phyloP scores from a whole-genome alignment of 164 flowering plant species.

The Macadamia integrifolia region DNA sequence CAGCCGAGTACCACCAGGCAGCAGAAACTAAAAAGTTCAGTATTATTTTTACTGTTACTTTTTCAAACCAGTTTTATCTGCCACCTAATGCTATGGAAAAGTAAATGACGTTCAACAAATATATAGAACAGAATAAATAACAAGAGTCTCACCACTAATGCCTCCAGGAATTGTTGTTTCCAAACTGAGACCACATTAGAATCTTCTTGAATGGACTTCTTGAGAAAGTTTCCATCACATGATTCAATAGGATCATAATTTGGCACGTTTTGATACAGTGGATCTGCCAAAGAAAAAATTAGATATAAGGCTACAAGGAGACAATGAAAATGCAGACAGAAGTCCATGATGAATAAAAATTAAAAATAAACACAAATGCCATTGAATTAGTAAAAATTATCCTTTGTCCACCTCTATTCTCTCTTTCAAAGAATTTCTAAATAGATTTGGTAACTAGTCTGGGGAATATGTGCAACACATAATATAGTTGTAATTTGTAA shows the following conservation, averaged over 20 bases:
- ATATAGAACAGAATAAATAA: neutral
- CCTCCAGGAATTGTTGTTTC: slow-evolving; percentile 75
- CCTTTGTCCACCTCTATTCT: neutral
- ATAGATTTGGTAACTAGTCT: too few species aligned
- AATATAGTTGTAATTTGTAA: too few species aligned
- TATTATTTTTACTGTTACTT: neutral
- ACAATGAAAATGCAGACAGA: neutral
- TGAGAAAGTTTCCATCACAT: slow-evolving; percentile 21
- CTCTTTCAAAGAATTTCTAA: too few species aligned
- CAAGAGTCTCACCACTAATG: slow-evolving; percentile 39
- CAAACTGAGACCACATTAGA: slow-evolving; percentile 39
- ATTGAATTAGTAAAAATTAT: neutral
- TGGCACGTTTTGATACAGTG: slow-evolving; percentile 38
- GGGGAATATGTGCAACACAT: too few species aligned
- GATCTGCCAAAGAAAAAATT: slow-evolving; percentile 26
- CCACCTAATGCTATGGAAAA: too few species aligned
- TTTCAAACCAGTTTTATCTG: neutral
- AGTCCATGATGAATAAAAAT: neutral
- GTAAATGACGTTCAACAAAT: neutral
- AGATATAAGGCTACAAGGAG: neutral
- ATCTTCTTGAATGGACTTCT: slow-evolving; percentile 20
- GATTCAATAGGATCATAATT: slow-evolving; percentile 34
- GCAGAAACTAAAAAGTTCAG: too few species aligned
- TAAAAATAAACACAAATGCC: neutral
- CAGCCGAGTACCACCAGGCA: too few species aligned